Evolutionary conservation across 306 rosid genomes (phyloP), one percentile per base, ranked within the genome.

Genomic region (Cajanus cajan): DNA sequence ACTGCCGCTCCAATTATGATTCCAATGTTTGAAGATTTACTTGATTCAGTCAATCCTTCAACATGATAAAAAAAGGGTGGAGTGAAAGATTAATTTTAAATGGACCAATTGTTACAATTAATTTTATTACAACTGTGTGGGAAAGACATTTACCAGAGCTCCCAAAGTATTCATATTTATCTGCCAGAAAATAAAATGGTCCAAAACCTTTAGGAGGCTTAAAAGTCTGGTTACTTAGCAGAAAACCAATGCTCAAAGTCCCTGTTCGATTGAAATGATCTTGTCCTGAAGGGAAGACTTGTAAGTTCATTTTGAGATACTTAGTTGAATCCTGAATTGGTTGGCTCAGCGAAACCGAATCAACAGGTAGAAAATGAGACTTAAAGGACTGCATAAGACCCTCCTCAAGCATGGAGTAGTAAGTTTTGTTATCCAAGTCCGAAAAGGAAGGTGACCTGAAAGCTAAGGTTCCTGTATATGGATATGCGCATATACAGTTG

Each of bases 401-500:
- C 6, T 24, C 36, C 80, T 85, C 82, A 33, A 91, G 89, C 55
- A 14, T 54, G 50, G 0, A 18, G 43, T 65, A 77, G 5, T 7
- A 15, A 72, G 51, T 72, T 8, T 4, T 8, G 82, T 74, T 83
- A 21, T 6, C 47, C 21, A 82, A 78, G 73, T 64, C 80, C 9
- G 88, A 85, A 76, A 85, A 85, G 36, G 85, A 62, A 21, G 88
- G 89, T 40, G 87, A 78, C 83, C 86, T 81, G 77, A 85, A 90
- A 78, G 1, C 0, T 21, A 91, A 82, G 62, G 69, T 78, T 58
- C 91, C 97, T 2, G 44, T 16, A 76, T 76, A 91, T 50, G 97
- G 90, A 77, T 82, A 74, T 68, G 89, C 88, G 18, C 97, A 91
- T 76, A 4, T 70, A 77, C 97, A 91, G 34, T 71, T 87, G 44